Evolutionary conservation across 352 stramenopile genomes (phyloP), one percentile per base, ranked within the genome.

Genomic region (Thraustotheca clavata): DNA sequence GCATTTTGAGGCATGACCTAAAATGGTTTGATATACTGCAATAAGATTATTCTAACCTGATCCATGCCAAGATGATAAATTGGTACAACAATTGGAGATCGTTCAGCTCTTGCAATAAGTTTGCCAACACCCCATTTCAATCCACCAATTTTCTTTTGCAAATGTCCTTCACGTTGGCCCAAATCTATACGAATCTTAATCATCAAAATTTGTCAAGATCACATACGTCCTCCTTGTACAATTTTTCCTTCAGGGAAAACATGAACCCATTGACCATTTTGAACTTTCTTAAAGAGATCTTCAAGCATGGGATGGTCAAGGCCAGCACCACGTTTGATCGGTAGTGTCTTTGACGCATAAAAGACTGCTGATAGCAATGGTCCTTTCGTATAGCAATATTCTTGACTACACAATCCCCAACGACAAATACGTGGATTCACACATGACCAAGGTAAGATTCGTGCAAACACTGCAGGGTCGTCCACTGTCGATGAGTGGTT

Each of bases 11-110:
- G 86, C 79, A 95, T 90, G 43, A 95, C 71, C 67, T 65, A 54
- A 3, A 16, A 4, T 5, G 22, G 41, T 3, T 46, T n/a, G 22
- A 1, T n/a, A n/a, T n/a, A 18, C 26, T 3, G 27, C 49, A 60
- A 43, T 3, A 43, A 20, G n/a, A n/a, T 14, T 35, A n/a, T 5
- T 46, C 57, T 26, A 32, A 65, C 29, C 9, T 87, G 69, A 67
- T 94, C 79, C 83, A 95, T 93, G 71, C 91, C 91, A 62, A 80
- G 69, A 70, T 94, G 84, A 62, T 95, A 95, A 67, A 93, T 75
- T 7, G 86, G 86, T 47, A 95, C 70, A 40, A 95, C 86, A 54
- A 95, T 72, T 11, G 83, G 82, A 27, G 76, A 74, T 49, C 79
- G 69, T 18, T 76, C 76, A 0, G 83, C 79, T 49, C 86, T 82